Evolutionary conservation across 2,329 filamentous ascomycete species (phyloP).

Genomic region (Phyllachora maydis): DNA sequence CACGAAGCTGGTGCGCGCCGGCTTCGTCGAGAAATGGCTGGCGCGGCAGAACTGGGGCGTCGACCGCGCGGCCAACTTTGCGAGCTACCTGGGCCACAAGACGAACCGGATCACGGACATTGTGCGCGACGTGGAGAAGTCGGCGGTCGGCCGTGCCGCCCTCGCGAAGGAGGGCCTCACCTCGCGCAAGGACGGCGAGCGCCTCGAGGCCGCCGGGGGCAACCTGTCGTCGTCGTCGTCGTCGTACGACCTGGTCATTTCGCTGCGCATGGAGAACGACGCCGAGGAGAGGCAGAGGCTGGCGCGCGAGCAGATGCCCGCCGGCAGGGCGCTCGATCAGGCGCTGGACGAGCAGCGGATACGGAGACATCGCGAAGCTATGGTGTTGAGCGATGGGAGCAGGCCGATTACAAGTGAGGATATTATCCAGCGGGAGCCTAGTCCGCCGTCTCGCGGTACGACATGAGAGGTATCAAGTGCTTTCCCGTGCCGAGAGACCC

Average conservation of each 20-base stretch:
- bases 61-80: slow-evolving; percentile 31
- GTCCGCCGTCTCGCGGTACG: slow-evolving; percentile 4
- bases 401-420: slow-evolving; percentile 52
- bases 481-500: no score
- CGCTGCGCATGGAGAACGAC: slow-evolving; percentile 15
- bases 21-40: slow-evolving; percentile 56
- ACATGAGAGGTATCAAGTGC: no score
- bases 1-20: slow-evolving; percentile 35
- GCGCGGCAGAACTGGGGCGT: slow-evolving; percentile 49
- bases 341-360: slow-evolving; percentile 49
- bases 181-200: background rate
- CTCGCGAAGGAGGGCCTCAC: slow-evolving; percentile 7
- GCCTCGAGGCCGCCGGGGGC: no score
- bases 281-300: slow-evolving; percentile 1
- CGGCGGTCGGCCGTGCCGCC: slow-evolving; percentile 26
- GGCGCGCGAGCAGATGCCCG: slow-evolving; percentile 10
- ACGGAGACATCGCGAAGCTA: slow-evolving; percentile 62
- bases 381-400: slow-evolving; percentile 78
- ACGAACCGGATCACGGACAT: slow-evolving; percentile 32
- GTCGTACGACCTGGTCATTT: slow-evolving; percentile 13
- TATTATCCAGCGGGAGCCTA: slow-evolving; percentile 49
- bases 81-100: slow-evolving; percentile 24
- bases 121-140: slow-evolving; percentile 25
- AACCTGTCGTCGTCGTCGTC: no score
- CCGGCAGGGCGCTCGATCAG: slow-evolving; percentile 24